Evolutionary conservation across 768 basidiomycete species (phyloP), one percentile per base, ranked within the genome.

Genomic region (Basidioascus undulatus): DNA sequence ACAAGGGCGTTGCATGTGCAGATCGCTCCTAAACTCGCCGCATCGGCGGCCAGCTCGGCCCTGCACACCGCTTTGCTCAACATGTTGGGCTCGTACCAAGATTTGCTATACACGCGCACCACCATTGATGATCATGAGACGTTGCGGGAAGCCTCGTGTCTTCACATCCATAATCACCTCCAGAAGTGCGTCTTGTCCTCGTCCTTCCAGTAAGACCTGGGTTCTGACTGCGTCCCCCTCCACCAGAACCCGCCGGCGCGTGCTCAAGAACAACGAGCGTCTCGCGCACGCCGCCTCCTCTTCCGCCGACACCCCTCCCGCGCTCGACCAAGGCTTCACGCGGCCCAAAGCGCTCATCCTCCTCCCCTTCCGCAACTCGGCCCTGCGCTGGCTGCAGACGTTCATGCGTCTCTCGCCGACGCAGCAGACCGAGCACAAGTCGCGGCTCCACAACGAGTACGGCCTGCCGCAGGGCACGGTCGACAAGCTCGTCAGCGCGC

Each of bases 301-400:
- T 15, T 40, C 45, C 32, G 59, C 61, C 6, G 62, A 70, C 19
- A 64, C 69, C 2, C 73, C 74, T 2, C 71, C 75, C 57, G 46
- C 54, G 20, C 72, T 81, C 45, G 92, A 98, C 54, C 92, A 96
- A 66, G 89, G 89, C 21, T 96, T 94, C 60, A 92, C 87, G 6
- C 78, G 92, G 5, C 89, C 92, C 9, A 86, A 89, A 16, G 65
- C 89, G 23, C 77, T 98, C 35, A 61, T 98, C 47, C 71, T 96
- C 43, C 69, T 87, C 9, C 92, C 92, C 1, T 84, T 94, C 63
- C 83, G 92, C 37, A 82, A 81, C 31, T 74, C 73, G 37, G 87
- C 81, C 1, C 61, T 77, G 6, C 65, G 70, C 41, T 94, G 87
- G 81, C 61, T 86, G 46, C 64, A 65, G n/a, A 71, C 77, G 20